Conservation (phyloP, 768 basidiomycete genomes). For the Tulasnella sp. region DNA sequence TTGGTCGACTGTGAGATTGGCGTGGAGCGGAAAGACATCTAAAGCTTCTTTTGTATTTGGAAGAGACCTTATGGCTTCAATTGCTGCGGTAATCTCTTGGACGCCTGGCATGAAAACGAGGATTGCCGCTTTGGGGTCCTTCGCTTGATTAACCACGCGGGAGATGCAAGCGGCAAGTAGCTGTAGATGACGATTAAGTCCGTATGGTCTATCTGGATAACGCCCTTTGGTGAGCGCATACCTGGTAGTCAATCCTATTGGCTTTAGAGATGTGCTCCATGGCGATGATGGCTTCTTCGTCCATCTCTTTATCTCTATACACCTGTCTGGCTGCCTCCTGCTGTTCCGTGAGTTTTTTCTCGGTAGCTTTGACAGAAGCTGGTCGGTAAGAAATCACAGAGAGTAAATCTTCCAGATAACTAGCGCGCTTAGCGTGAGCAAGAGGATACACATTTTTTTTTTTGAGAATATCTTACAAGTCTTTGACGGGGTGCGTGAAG, state of each 20-base stretch:
- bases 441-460: neutral
- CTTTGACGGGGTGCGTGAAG: conserved; percentile 73
- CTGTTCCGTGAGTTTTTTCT: conserved; percentile 53
- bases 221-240: conserved; percentile 41
- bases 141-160: conserved; percentile 58
- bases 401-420: conserved; percentile 83
- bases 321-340: conserved; percentile 53
- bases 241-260: conserved; percentile 75
- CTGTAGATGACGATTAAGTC: neutral
- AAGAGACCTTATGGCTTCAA: conserved; percentile 57
- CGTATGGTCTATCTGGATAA: neutral
- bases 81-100: conserved; percentile 80
- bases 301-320: conserved; percentile 58
- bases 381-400: conserved; percentile 61
- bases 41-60: conserved; percentile 45
- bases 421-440: conserved; percentile 45
- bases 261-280: conserved; percentile 64
- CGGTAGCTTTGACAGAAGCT: conserved; percentile 46
- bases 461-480: conserved; percentile 55
- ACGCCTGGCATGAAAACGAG: conserved; percentile 91
- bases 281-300: conserved; percentile 54
- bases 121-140: conserved; percentile 61
- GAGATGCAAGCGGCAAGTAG: conserved; percentile 62
- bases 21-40: conserved; percentile 79
- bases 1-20: conserved; percentile 83